Base-by-base conservation (phyloP, 2,329 filamentous ascomycete genomes). In the Penicillium freii region DNA sequence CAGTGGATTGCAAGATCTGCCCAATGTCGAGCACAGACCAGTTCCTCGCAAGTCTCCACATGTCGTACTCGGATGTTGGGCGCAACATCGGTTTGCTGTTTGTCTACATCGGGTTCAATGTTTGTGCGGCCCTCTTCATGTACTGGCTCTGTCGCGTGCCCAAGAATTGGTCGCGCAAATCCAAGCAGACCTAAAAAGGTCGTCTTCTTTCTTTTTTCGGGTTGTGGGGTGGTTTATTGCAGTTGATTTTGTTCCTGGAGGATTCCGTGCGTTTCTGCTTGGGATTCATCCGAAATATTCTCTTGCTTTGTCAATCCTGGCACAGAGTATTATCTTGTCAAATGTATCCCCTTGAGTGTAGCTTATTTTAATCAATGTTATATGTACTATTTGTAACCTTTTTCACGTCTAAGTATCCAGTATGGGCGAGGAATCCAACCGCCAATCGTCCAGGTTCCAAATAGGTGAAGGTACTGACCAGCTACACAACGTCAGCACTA, bases 71-170 rank as follows among this genome's bases (percentile, higher is more conserved):
- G 21, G 65, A 80, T 15, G 68, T 71, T n/a, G 83, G 81, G 81
- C 73, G 82, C 45, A 81, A 84, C 62, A 82, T 82, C 54, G 82
- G 82, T 2, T 73, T 85, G 46, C 69, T 84, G 54, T 83, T 79
- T 74, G 80, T 70, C 2, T 84, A 76, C 59, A 73, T 83, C 51
- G 71, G 77, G 38, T 82, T 84, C 69, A 85, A 85, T 62, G 67
- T 80, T 19, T 60, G 70, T 31, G 79, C 70, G 0, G 81, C 82
- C 0, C 68, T 82, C 9, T 73, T 75, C 40, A 66, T 85, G 21
- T 84, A 85, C 69, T 84, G 81, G 80, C 67, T 83, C 40, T 66
- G 77, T 21, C 73, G 82, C n/a, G 79, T 84, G 62, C 82, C 82
- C 17, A 78, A 77, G 66, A 76, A 75, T 65, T 71, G 64, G 58